phyloP scores from a whole-genome alignment of 495 filamentous ascomycete species.

The Hypoxylon fuscum region DNA sequence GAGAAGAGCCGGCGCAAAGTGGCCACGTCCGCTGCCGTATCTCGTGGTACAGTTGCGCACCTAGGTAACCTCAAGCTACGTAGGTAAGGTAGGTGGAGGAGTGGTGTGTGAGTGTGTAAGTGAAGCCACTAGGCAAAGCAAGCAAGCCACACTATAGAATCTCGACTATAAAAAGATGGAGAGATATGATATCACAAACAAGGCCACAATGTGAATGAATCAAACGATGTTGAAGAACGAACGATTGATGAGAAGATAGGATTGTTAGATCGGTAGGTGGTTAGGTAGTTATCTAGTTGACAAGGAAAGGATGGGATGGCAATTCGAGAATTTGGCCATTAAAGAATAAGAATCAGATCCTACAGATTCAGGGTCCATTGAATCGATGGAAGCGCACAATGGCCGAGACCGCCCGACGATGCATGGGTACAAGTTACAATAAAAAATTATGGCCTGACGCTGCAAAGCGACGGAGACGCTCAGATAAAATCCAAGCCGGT shows the following conservation, averaged over 20 bases:
- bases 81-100: background rate
- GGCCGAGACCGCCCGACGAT: constrained; percentile 49
- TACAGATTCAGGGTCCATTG: constrained; percentile 16
- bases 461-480: constrained; percentile 43
- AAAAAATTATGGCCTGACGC: constrained; percentile 46
- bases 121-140: constrained; percentile 27
- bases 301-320: constrained; percentile 33
- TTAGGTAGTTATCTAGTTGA: constrained; percentile 28
- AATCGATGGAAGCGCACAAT: constrained; percentile 27
- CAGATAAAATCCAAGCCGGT: constrained; percentile 36
- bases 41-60: constrained; percentile 28
- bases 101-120: constrained; percentile 16
- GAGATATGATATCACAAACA: constrained; percentile 42
- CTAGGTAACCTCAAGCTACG: constrained; percentile 21
- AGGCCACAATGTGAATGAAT: constrained; percentile 36
- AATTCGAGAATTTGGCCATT: constrained; percentile 42
- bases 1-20: constrained; percentile 10
- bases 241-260: constrained; percentile 21
- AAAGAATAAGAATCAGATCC: constrained; percentile 43
- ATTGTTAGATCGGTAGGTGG: constrained; percentile 22
- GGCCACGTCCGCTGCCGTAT: constrained; percentile 39
- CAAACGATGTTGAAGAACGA: constrained; percentile 38
- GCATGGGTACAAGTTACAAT: constrained; percentile 42
- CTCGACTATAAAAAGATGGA: constrained; percentile 22
- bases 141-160: constrained; percentile 31